These are phyloP conservation scores for Fusarium succisae DNA, from an alignment of 2,329 filamentous ascomycete species.

Conservation along the genomic window DNA sequence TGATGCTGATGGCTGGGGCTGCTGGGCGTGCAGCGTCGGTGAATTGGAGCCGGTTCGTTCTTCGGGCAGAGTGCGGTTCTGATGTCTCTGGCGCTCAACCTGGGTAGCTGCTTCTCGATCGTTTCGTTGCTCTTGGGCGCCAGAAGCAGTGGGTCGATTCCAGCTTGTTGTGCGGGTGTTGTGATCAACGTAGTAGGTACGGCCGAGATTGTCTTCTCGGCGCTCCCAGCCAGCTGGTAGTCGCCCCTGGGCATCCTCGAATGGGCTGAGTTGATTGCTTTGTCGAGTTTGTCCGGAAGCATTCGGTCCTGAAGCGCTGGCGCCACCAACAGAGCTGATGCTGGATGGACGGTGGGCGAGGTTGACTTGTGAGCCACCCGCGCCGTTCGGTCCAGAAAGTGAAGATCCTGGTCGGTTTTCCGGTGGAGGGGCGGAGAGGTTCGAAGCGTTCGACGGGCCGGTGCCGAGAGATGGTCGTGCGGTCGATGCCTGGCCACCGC, in stretches of 20 bases:
- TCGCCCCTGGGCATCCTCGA: slow-evolving; percentile 94
- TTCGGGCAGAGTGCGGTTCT: slow-evolving; percentile 94
- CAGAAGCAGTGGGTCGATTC: slow-evolving; percentile 86
- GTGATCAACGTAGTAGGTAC: slow-evolving; percentile 98
- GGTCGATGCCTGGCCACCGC: slow-evolving; percentile 56
- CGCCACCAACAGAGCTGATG: slow-evolving; percentile 50
- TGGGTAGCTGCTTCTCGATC: slow-evolving; percentile 92
- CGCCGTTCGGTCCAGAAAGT: slow-evolving; percentile 61
- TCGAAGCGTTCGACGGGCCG: slow-evolving; percentile 56
- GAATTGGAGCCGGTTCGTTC: slow-evolving; percentile 94
- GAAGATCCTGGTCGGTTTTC: slow-evolving; percentile 64
- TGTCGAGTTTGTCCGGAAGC: slow-evolving; percentile 46
- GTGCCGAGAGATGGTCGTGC: slow-evolving; percentile 58
- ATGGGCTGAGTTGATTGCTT: slow-evolving; percentile 76
- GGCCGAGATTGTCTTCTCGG: slow-evolving; percentile 90
- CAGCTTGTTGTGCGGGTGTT: slow-evolving; percentile 97
- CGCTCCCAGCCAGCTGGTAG: slow-evolving; percentile 95
- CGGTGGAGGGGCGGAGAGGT: slow-evolving; percentile 53
- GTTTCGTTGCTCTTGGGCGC: slow-evolving; percentile 73
- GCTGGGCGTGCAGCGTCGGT: slow-evolving; percentile 74
- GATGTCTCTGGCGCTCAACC: slow-evolving; percentile 90
- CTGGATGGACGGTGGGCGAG: slow-evolving; percentile 60
- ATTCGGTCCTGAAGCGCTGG: slow-evolving; percentile 44
- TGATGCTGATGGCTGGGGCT: slow-evolving; percentile 50
- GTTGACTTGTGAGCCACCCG: slow-evolving; percentile 51